Conservation (phyloP, 306 rosid species). For the Fagus sylvatica region DNA sequence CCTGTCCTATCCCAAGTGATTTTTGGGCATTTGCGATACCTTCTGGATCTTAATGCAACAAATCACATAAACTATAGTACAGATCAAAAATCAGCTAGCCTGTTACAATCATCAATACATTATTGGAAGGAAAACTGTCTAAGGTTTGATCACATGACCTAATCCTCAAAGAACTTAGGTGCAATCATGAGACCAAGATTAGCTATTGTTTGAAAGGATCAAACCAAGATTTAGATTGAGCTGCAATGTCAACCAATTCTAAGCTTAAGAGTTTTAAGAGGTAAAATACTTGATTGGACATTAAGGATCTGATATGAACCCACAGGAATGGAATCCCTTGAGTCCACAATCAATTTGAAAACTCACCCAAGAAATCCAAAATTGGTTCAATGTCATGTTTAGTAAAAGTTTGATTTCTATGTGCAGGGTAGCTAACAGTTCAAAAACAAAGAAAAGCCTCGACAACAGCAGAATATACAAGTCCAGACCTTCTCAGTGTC, state of each 20-base stretch:
- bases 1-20: constrained; percentile 56
- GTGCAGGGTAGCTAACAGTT: too few species aligned
- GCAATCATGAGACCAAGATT: not conserved
- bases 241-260: not conserved
- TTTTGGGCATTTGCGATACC: constrained; percentile 55
- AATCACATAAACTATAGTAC: not conserved
- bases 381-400: too few species aligned
- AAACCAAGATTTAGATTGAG: too few species aligned
- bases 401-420: too few species aligned
- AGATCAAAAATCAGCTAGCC: not conserved
- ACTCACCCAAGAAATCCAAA: too few species aligned
- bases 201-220: not conserved
- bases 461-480: too few species aligned
- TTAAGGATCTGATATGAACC: not conserved
- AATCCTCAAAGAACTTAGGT: not conserved
- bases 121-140: not conserved
- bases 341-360: too few species aligned
- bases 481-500: too few species aligned
- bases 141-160: not conserved
- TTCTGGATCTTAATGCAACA: constrained; percentile 41
- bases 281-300: not conserved
- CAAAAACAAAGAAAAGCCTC: too few species aligned
- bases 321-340: too few species aligned
- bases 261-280: not conserved
- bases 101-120: not conserved